These are phyloP conservation scores for Schoenoplectus triqueter DNA, from an alignment of 202 grass and related monocot species.

Conservation along the genomic window DNA sequence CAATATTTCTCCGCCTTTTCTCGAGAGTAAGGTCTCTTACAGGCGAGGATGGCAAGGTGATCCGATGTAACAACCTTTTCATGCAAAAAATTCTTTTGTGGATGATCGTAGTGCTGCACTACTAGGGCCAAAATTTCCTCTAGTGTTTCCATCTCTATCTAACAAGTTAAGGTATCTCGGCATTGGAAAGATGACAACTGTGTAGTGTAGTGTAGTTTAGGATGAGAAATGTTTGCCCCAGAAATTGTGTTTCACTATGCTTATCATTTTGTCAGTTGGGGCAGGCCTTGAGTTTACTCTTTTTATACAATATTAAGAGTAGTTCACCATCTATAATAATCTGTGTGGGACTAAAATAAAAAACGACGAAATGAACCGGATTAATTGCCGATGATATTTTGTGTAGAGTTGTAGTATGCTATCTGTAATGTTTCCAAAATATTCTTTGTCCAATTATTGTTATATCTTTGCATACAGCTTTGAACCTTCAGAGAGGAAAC, in stretches of 20 bases:
- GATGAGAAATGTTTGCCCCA: not conserved
- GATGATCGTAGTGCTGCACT: conserved; percentile 28
- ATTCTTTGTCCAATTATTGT: not conserved
- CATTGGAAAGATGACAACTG: not conserved
- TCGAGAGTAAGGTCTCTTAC: not conserved
- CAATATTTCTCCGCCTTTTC: not conserved
- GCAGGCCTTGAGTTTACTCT: not conserved
- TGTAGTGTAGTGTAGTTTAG: not conserved
- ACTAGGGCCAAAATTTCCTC: not conserved
- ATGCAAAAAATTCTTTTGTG: conserved; percentile 15
- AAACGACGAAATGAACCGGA: not conserved
- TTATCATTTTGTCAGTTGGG: not conserved
- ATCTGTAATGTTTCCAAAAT: not conserved
- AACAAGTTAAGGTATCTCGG: not conserved
- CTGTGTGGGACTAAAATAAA: not conserved
- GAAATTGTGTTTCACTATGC: not conserved
- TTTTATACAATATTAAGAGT: not conserved
- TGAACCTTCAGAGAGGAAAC: too few species aligned
- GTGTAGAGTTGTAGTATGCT: not conserved
- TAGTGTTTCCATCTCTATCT: not conserved
- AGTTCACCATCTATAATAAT: not conserved
- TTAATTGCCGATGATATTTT: not conserved
- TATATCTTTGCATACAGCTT: not conserved
- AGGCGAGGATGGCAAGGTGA: too few species aligned
- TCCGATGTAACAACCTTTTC: not conserved